Evolutionary conservation across 768 basidiomycete genomes (phyloP), one percentile per base, ranked within the genome.

Genomic region (Pleurotus salmoneostramineus): DNA sequence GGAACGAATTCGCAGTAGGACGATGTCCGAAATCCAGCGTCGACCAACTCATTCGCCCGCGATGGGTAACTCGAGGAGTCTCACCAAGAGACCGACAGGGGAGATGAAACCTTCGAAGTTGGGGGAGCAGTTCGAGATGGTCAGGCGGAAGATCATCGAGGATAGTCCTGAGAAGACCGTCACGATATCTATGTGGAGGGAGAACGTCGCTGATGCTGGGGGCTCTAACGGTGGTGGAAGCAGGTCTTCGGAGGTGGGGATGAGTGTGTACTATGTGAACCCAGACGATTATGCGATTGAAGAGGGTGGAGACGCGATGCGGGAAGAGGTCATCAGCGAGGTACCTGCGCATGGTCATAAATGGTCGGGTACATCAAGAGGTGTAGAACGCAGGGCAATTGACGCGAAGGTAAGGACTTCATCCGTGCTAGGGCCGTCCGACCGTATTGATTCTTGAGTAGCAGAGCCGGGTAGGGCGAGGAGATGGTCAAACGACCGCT

Each of bases 171-270:
- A 81, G 56, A 72, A 71, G 56, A 82, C 80, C 6, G 80, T 82
- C 4, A 82, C 80, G 48, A 78, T 87, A 56, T 77, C 74, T 21
- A 75, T 74, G 6, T 87, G 84, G 84, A 71, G 83, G 35, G 80
- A 84, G 63, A 77, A 80, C 45, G 79, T 82, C 0, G 77, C 78
- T 3, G 68, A 72, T 54, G 74, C 77, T 54, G 66, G 69, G 7
- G 69, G 66, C 44, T 62, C 12, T 45, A 27, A 27, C 21, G 52
- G 37, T 15, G 31, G 40, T 4, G 48, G 48, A 12, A 49, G 15
- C 10, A 34, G 27, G 27, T 10, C 48, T 12, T 31, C 66, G 34
- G 67, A 71, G 35, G 72, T 72, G 5, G 76, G 75, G 49, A 69
- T 78, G 69, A 79, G 79, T 56, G 71, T 82, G 33, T 79, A 79